Evolutionary conservation across 371 early-diverging fungal genomes (phyloP), one percentile per base, ranked within the genome.

Genomic region (Aphelidium insulamus): DNA sequence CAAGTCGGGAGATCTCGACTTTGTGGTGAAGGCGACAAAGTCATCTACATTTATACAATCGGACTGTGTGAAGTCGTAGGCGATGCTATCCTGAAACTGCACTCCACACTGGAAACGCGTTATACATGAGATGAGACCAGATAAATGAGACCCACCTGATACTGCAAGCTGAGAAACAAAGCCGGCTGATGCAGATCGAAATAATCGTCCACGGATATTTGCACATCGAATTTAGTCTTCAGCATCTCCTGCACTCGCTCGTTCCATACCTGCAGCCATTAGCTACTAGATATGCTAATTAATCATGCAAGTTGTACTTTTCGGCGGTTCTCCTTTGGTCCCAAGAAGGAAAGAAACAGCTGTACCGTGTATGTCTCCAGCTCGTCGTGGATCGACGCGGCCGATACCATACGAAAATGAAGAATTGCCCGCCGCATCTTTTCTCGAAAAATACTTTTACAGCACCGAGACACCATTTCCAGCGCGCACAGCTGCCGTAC

Each of bases 401-500:
- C 63, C 6, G 54, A 56, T 4, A 59, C 52, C 21, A 40, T 33
- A 3, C 48, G 26, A 41, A 63, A 63, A 27, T 57, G 50, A 12
- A 55, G 23, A 32, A 60, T 55, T 6, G 51, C 43, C 4, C 31
- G 26, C 6, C 63, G 41, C 20, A 63, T n/a, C 6, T 49, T 28
- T 15, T 32, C n/a, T 12, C 41, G 33, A 33, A 55, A 58, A 2
- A 57, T 12, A 2, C 31, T 18, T 36, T 63, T 63, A 39, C 34
- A 46, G 9, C 51, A 40, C 12, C 63, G 28, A 0, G 58, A 54
- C 1, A 50, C 45, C 60, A 63, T 63, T 29, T 63, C 63, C n/a
- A 50, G 41, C 17, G 37, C 25, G 10, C 39, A 41, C 41, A 63
- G 27, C 9, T 52, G 50, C 22, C 48, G 38, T 28, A 60, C 47